Evolutionary conservation across 1,284 basidiomycete species (phyloP), one percentile per base, ranked within the genome.

Genomic region (Cutaneotrichosporon dermatis): DNA sequence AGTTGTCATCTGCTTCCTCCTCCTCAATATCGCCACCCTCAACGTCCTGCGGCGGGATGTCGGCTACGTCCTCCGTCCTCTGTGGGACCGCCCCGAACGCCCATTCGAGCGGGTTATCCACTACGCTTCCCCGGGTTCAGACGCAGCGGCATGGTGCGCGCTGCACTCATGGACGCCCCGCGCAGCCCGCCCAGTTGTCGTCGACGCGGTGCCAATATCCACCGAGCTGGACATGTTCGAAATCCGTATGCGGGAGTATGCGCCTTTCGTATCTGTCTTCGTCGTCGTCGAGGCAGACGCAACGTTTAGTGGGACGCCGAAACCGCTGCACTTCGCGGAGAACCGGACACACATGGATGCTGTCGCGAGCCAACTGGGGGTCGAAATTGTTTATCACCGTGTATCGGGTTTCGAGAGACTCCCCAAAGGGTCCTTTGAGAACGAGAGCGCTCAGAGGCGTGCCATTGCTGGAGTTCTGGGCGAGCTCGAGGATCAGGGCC

Each of bases 171-270:
- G 66, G 66, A 45, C 52, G 2, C 34, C 57, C 6, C 62, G 62
- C 8, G 5, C 25, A 4, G 4, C 42, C 6, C 15, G 37, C 5
- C 63, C 64, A 1, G 40, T 51, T 12, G 60, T 72, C 33, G 59
- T 69, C 42, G 86, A 87, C 67, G 84, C 85, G 3, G 80, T 87
- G 40, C 79, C 86, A 42, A 80, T 85, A 75, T 83, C 82, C 73
- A 85, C 82, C 60, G 87, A 88, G 73, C 76, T 88, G 37, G 87
- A 88, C 70, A 75, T 88, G 58, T 75, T 88, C 52, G 86, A 88
- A 71, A 82, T 88, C 57, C 81, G 87, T 5, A 76, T 88, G 74
- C 79, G 84, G 73, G 87, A 89, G 74, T 81, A 87, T 59, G 81
- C 82, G 59, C 72, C 79, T 4, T 79, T 84, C 54, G 86, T 88